A percentile compares a stretch with the other conserved stretches of the same genome.
These are phyloP conservation scores for Cucurbita ficifolia DNA, from an alignment of 306 rosid genomes.

Conservation along the genomic window DNA sequence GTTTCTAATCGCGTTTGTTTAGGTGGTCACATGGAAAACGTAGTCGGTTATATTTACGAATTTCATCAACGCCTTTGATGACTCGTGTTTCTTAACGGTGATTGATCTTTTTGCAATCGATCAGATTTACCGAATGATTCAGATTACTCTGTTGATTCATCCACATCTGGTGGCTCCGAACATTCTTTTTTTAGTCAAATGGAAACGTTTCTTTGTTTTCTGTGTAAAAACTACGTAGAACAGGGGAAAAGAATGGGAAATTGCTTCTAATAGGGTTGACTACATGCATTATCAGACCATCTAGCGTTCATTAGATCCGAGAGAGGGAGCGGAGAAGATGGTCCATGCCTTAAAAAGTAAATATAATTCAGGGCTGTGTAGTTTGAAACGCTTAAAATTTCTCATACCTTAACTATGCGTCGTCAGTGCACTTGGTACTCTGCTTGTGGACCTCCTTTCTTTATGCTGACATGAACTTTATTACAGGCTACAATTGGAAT, in stretches of 20 bases:
- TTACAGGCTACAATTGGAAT: slow-evolving; percentile 96
- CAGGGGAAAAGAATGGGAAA: background rate
- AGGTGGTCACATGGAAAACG: background rate
- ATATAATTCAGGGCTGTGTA: background rate
- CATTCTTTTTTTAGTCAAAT: background rate
- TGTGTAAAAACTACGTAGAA: background rate
- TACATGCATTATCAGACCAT: background rate
- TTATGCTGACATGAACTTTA: slow-evolving; percentile 8
- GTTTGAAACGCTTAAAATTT: background rate
- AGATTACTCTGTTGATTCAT: background rate
- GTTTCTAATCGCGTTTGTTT: background rate
- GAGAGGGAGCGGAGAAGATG: background rate
- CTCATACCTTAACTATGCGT: background rate
- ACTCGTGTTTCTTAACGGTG: background rate
- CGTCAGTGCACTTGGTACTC: background rate
- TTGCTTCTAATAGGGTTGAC: background rate
- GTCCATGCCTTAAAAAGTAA: background rate
- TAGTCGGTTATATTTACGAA: background rate
- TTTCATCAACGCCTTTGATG: background rate
- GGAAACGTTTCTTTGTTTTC: background rate
- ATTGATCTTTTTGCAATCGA: background rate
- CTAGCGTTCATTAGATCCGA: background rate
- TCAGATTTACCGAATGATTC: background rate
- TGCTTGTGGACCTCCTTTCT: background rate
- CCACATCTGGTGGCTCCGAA: background rate